Evolutionary conservation across 2,329 filamentous ascomycete species (phyloP), one percentile per base, ranked within the genome.

Genomic region (Trichoderma polysporum): DNA sequence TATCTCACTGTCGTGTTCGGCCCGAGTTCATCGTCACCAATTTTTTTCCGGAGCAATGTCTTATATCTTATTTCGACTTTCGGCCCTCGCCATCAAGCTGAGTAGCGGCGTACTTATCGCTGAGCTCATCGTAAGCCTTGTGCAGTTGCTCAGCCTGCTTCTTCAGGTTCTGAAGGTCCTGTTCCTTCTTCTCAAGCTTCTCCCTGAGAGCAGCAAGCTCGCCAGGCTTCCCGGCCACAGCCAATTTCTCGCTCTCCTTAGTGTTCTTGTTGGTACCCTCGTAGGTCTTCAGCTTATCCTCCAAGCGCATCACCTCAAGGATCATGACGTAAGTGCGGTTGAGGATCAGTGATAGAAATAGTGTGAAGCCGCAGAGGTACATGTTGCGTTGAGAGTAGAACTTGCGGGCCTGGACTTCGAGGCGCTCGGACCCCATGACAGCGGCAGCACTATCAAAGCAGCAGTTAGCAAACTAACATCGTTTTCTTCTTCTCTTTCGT

Each of bases 321-420:
- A 97, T 97, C 92, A 98, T 94, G 76, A 90, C 91, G 84, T 98
- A 99, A 77, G 95, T 99, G 77, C 95, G 94, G 89, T 99, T 98
- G 78, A 96, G 92, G 81, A 99, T 99, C 71, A 99, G 86, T 63
- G 94, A 98, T 69, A 99, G 90, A 88, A 99, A 98, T 70, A 99
- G 90, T 5, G 95, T 99, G 86, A 99, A 99, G 74, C 95, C 95
- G 81, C 95, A 98, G 69, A 99, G 93, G 84, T 99, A 99, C 95
- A 99, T 99, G 89, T 99, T 99, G 81, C 95, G 94, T 85, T 99
- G 94, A 69, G 94, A 97, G 87, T 99, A 99, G 86, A 99, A 99
- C 83, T 99, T 99, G 86, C 95, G 93, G 71, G 95, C 94, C 82
- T 99, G 95, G 61, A 98, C 94, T 83, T 99, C 95, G 87, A 97